A percentile compares a stretch with the other conserved stretches of the same genome.
These are phyloP conservation scores for Suhomyces taliae DNA, from an alignment of 1,139 yeast species.

Conservation along the genomic window DNA sequence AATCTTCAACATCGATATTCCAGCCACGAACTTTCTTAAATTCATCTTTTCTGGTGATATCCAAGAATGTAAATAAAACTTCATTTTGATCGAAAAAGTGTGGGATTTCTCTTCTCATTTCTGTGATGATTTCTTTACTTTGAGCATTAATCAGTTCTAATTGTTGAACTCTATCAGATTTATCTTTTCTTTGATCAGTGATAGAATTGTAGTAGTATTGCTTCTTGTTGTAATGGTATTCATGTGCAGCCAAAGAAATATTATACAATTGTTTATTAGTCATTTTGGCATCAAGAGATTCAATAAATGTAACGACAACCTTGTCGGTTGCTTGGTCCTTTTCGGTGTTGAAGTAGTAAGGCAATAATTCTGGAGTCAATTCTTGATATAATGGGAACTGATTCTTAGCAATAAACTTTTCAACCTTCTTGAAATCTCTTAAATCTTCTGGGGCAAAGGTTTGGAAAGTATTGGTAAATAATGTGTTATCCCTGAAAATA, in stretches of 20 bases:
- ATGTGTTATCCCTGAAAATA: conserved; percentile 56
- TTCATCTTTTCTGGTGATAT: conserved; percentile 38
- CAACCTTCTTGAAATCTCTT: conserved; percentile 48
- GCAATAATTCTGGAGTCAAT: conserved; percentile 41
- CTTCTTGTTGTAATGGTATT: conserved; percentile 48
- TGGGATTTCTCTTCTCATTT: conserved; percentile 50
- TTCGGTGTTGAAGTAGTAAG: conserved; percentile 36
- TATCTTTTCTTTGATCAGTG: conserved; percentile 38
- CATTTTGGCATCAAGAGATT: conserved; percentile 38
- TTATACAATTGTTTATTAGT: conserved; percentile 42
- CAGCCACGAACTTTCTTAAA: conserved; percentile 41
- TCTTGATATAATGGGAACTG: conserved; percentile 54
- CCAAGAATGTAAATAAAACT: conserved; percentile 53
- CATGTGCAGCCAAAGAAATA: conserved; percentile 53
- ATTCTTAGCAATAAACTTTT: conserved; percentile 48
- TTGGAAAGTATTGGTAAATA: conserved; percentile 54
- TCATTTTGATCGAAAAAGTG: conserved; percentile 46
- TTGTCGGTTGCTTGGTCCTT: conserved; percentile 30
- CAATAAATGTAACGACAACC: conserved; percentile 55
- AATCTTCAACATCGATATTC: conserved; percentile 34
- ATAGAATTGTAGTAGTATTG: conserved; percentile 44
- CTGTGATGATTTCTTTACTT: conserved; percentile 40
- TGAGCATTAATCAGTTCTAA: conserved; percentile 41
- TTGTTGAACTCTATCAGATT: conserved; percentile 40
- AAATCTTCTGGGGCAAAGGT: conserved; percentile 64